phyloP scores from a whole-genome alignment of 2,329 filamentous ascomycete species.

The Colletotrichum kahawae region DNA sequence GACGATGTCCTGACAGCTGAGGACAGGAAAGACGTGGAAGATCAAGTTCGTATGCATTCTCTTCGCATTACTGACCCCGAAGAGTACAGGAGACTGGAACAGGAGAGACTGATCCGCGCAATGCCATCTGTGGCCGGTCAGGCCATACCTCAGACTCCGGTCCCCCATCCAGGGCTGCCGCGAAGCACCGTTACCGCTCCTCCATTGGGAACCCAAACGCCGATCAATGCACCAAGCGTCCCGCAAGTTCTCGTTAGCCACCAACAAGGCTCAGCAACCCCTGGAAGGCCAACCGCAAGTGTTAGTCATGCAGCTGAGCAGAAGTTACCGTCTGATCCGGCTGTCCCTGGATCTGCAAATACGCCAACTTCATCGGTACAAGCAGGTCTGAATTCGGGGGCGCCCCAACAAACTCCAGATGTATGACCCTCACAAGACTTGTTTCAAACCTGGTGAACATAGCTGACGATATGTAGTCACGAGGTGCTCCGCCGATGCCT shows the following conservation, averaged over 20 bases:
- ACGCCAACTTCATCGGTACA: not conserved
- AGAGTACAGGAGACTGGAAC: conserved; percentile 30
- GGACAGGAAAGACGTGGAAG: conserved; percentile 61
- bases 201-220: not conserved
- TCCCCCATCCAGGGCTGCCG: not conserved
- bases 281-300: not conserved
- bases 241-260: not conserved
- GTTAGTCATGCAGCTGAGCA: not conserved
- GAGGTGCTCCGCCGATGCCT: conserved; percentile 30
- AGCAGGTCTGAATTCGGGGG: not conserved
- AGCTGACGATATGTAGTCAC: not conserved
- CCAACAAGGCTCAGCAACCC: not conserved
- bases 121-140: not conserved
- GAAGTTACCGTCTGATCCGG: not conserved
- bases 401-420: not conserved
- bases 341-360: not conserved
- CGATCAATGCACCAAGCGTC: not conserved
- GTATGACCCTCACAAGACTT: not conserved
- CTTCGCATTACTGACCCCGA: conserved; percentile 37
- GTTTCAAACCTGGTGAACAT: not conserved
- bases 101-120: not conserved
- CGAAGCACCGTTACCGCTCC: not conserved
- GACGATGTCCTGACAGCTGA: conserved; percentile 64
- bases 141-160: not conserved
- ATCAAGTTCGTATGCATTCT: conserved; percentile 35